phyloP scores from a whole-genome alignment of 2,329 filamentous ascomycete species.

The Colletotrichum cordylinicola region DNA sequence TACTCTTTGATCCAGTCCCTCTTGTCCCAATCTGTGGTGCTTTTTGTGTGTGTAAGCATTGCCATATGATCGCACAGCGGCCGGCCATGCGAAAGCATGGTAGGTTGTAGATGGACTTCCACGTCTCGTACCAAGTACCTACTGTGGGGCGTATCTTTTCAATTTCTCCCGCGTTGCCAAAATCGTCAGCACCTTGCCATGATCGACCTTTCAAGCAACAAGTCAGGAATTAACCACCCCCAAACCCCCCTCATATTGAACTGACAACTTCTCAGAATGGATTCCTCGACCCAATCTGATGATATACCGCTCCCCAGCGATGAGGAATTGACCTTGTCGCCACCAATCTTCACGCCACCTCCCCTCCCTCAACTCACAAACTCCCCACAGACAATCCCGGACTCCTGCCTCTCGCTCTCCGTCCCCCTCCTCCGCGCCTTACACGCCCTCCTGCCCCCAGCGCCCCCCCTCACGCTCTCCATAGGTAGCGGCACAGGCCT shows the following conservation, averaged over 20 bases:
- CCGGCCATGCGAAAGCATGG: neutral
- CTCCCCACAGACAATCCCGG: slow-evolving; percentile 21
- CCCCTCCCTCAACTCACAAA: slow-evolving; percentile 1
- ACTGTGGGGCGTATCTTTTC: neutral
- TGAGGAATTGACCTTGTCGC: neutral
- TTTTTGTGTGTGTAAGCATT: neutral
- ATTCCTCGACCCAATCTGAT: neutral
- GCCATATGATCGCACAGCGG: neutral
- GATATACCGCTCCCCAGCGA: neutral
- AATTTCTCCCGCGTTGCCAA: neutral
- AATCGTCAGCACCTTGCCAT: neutral
- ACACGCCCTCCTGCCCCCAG: slow-evolving; percentile 3
- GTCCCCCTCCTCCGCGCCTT: slow-evolving; percentile 26
- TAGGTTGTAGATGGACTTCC: neutral
- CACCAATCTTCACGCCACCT: neutral
- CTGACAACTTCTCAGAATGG: neutral
- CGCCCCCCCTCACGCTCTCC: slow-evolving; percentile 23
- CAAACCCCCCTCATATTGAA: neutral
- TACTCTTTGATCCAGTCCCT: neutral
- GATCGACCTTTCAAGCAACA: neutral
- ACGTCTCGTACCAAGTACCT: neutral
- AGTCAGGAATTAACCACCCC: neutral
- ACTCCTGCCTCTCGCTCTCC: slow-evolving; percentile 36
- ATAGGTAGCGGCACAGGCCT: slow-evolving; percentile 36
- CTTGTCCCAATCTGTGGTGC: neutral